Evolutionary conservation across 2,329 filamentous ascomycete species (phyloP).

Genomic region (Phoma sp.): DNA sequence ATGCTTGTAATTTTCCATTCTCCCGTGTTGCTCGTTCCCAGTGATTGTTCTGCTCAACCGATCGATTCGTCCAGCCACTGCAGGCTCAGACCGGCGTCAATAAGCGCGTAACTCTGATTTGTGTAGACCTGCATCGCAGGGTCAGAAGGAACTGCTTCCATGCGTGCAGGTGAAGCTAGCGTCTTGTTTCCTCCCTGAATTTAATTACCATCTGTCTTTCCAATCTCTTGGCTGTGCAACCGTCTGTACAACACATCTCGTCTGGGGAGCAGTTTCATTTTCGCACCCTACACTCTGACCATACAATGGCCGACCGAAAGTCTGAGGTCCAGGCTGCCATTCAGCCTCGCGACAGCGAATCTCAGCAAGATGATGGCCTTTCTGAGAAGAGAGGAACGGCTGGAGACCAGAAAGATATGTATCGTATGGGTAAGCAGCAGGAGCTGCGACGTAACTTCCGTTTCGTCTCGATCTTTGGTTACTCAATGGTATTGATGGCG

Average conservation of each 20-base stretch:
- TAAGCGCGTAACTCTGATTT: not conserved
- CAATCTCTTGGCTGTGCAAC: not conserved
- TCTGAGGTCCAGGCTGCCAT: not conserved
- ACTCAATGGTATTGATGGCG: not conserved
- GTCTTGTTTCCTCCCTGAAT: not conserved
- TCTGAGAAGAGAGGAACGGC: not conserved
- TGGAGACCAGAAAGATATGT: slow-evolving; percentile 27
- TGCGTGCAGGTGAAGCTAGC: not conserved
- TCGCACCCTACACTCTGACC: not conserved
- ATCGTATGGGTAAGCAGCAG: slow-evolving; percentile 33
- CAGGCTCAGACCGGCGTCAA: not conserved
- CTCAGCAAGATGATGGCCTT: not conserved
- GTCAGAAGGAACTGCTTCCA: not conserved
- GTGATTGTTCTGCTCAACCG: not conserved
- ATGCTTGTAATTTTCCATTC: not conserved
- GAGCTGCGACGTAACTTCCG: slow-evolving; percentile 19
- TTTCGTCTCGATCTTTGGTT: not conserved
- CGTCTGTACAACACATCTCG: not conserved
- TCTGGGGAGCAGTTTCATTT: not conserved
- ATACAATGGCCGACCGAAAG: not conserved
- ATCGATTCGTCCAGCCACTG: not conserved
- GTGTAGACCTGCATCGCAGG: not conserved
- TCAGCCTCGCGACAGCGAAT: not conserved
- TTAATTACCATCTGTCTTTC: not conserved
- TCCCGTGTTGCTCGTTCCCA: not conserved